phyloP scores from a whole-genome alignment of 345 rosid species.

The Boechera divaricarpa region DNA sequence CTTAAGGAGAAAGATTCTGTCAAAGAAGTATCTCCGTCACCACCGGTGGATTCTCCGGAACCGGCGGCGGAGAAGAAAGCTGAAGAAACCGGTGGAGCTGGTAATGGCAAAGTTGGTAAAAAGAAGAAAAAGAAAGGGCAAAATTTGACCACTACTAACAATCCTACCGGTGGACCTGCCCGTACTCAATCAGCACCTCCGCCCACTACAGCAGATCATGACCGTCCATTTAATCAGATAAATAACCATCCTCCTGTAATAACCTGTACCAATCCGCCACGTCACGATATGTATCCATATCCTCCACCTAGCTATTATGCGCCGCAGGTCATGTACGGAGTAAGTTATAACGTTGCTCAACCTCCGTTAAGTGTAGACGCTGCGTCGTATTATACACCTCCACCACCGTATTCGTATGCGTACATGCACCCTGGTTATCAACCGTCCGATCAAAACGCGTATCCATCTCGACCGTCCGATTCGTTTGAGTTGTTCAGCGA shows the following conservation, averaged over 20 bases:
- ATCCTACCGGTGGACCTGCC: slow-evolving; percentile 27
- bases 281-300: slow-evolving; percentile 45
- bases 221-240: slow-evolving; percentile 26
- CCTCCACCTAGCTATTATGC: slow-evolving; percentile 46
- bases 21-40: slow-evolving; percentile 31
- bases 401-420: slow-evolving; percentile 50
- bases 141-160: slow-evolving; percentile 28
- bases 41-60: slow-evolving; percentile 44
- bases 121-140: slow-evolving; percentile 80
- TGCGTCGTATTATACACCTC: slow-evolving; percentile 48
- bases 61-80: slow-evolving; percentile 46
- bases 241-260: background rate
- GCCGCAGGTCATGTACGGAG: slow-evolving; percentile 54
- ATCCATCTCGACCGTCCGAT: slow-evolving; percentile 50
- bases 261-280: slow-evolving; percentile 54
- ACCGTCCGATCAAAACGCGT: slow-evolving; percentile 46
- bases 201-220: slow-evolving; percentile 36
- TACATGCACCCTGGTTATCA: slow-evolving; percentile 49
- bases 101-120: slow-evolving; percentile 45
- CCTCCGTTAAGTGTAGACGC: slow-evolving; percentile 45
- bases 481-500: slow-evolving; percentile 86
- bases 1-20: slow-evolving; percentile 33
- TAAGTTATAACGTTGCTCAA: slow-evolving; percentile 58
- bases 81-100: slow-evolving; percentile 1
- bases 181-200: slow-evolving; percentile 33